phyloP scores from a whole-genome alignment of 352 stramenopile genomes.

The Phytophthora rubi region DNA sequence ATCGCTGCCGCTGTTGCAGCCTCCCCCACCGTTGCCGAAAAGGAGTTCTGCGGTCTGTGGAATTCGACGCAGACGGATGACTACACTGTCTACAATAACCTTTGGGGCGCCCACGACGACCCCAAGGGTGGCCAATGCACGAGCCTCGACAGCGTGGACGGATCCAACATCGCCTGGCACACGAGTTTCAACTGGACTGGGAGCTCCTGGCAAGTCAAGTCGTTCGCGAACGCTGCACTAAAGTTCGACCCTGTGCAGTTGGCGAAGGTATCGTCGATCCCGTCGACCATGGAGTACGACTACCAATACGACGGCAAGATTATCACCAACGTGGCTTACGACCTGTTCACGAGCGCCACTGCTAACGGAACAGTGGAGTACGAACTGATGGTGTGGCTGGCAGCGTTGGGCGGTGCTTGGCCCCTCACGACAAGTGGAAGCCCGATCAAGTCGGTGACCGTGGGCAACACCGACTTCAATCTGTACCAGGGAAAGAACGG shows the following conservation, averaged over 20 bases:
- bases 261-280: slow-evolving; percentile 38
- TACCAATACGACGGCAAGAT: slow-evolving; percentile 43
- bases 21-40: slow-evolving; percentile 3
- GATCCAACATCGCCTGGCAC: slow-evolving; percentile 43
- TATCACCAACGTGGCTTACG: slow-evolving; percentile 45
- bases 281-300: slow-evolving; percentile 39
- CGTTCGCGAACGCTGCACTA: slow-evolving; percentile 47
- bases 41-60: slow-evolving; percentile 39
- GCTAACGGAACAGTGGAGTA: slow-evolving; percentile 33
- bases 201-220: slow-evolving; percentile 37
- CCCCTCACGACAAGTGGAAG: slow-evolving; percentile 36
- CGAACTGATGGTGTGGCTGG: slow-evolving; percentile 47
- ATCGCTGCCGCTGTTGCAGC: slow-evolving; percentile 11
- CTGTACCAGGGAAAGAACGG: slow-evolving; percentile 38
- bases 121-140: slow-evolving; percentile 46
- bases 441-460: slow-evolving; percentile 19
- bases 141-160: slow-evolving; percentile 33
- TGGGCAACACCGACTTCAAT: slow-evolving; percentile 23
- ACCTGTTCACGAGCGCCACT: slow-evolving; percentile 42
- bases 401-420: slow-evolving; percentile 31
- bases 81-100: slow-evolving; percentile 53
- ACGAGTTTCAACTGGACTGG: slow-evolving; percentile 43
- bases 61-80: slow-evolving; percentile 28
- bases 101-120: slow-evolving; percentile 36
- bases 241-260: slow-evolving; percentile 40